A percentile compares a stretch with the other conserved stretches of the same genome.
Evolutionary conservation across 108 stramenopile genomes (phyloP).

Genomic region (Aureococcus anophagefferens): DNA sequence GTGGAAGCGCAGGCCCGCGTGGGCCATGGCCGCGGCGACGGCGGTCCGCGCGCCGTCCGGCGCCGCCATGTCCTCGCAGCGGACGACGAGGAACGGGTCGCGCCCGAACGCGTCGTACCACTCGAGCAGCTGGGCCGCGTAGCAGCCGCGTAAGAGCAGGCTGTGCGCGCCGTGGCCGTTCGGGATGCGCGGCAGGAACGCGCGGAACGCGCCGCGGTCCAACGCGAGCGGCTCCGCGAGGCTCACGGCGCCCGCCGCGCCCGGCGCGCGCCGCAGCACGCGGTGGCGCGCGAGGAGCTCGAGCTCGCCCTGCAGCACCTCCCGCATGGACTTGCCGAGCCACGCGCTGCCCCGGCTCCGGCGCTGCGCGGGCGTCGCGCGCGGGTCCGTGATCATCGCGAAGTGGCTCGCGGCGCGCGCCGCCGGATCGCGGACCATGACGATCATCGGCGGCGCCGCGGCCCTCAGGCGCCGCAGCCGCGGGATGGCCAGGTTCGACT

Average conservation of each 20-base stretch:
- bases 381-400: constrained; percentile 75
- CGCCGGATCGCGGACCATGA: constrained; percentile 87
- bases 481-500: constrained; percentile 78
- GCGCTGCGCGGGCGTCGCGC: constrained; percentile 70
- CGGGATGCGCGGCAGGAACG: not conserved
- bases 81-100: constrained; percentile 61
- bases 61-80: constrained; percentile 62
- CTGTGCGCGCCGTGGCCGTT: constrained; percentile 67
- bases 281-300: not conserved
- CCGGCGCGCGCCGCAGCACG: too few species aligned
- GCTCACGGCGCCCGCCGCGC: not conserved
- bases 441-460: constrained; percentile 55
- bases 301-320: constrained; percentile 21
- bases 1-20: constrained; percentile 49
- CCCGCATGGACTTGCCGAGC: constrained; percentile 61
- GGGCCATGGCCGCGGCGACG: constrained; percentile 54
- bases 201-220: not conserved
- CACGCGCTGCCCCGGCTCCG: constrained; percentile 62
- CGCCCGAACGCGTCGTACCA: constrained; percentile 69
- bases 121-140: constrained; percentile 78
- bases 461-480: constrained; percentile 44
- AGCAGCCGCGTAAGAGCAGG: constrained; percentile 74
- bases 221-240: not conserved
- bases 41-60: constrained; percentile 35
- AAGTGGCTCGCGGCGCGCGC: constrained; percentile 78